Conservation (phyloP, 1,284 basidiomycete species). For the Moniliophthora roreri region DNA sequence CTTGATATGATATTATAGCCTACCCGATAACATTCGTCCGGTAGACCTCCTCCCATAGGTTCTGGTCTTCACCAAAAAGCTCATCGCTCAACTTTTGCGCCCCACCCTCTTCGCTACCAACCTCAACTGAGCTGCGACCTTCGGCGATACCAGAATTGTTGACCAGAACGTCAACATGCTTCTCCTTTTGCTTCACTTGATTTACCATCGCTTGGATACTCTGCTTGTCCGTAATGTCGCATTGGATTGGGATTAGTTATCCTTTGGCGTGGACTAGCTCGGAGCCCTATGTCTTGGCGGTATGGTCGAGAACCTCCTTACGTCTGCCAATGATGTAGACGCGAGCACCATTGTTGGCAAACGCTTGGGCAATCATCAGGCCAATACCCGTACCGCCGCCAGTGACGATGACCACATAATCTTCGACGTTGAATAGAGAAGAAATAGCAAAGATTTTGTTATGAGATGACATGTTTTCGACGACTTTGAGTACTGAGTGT, state of each 20-base stretch:
- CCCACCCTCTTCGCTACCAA: neutral
- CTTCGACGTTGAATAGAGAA: neutral
- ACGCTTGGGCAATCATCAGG: slow-evolving; percentile 38
- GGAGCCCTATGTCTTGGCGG: slow-evolving; percentile 13
- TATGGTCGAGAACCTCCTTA: slow-evolving; percentile 26
- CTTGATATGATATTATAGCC: no score
- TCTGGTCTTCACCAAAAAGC: neutral
- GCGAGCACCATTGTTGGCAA: slow-evolving; percentile 42
- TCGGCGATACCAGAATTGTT: slow-evolving; percentile 16
- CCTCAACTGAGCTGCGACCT: neutral
- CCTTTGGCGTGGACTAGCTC: slow-evolving; percentile 8
- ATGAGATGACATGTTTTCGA: neutral
- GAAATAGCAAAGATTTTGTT: neutral
- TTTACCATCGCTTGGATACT: slow-evolving; percentile 9
- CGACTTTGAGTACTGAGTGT: neutral
- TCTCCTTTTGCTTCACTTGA: slow-evolving; percentile 10
- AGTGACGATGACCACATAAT: neutral
- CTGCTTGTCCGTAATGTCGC: slow-evolving; percentile 15
- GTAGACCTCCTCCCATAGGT: slow-evolving; percentile 14
- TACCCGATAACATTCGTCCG: slow-evolving; percentile 20
- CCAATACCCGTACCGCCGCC: slow-evolving; percentile 28
- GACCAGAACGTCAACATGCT: slow-evolving; percentile 16
- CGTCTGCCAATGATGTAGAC: slow-evolving; percentile 40
- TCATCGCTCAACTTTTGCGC: slow-evolving; percentile 9
- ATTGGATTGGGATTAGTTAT: slow-evolving; percentile 12